Evolutionary conservation across 371 early-diverging fungal species (phyloP), one percentile per base, ranked within the genome.

Genomic region (Fennellomyces sp.): DNA sequence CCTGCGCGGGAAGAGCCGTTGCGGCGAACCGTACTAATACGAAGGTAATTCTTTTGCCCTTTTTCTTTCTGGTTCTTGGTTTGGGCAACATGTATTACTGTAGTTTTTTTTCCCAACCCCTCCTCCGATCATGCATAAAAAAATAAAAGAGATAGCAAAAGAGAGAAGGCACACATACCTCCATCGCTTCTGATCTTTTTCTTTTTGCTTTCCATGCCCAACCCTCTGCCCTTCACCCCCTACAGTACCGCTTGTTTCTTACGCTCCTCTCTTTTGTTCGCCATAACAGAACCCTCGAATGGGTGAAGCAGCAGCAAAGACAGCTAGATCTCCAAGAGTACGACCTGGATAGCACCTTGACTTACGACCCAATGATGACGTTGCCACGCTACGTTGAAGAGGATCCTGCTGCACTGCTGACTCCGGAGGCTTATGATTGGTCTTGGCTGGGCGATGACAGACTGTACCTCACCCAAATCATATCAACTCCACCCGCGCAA

Each of bases 381-480:
- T 45, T 45, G 23, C 45, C 45, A 21, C 45, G 45, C 4, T 45
- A 45, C 3, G 21, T 23, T 23, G 45, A 45, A 45, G 45, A 45
- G 2, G 45, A 45, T 23, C n/a, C 45, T 21, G 23, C 45, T 6
- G 23, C 45, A 17, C 45, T 45, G 21, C 23, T 45, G 45, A 45
- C 45, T 21, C 23, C 45, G 23, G 45, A 45, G 8, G 45, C 45
- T 1, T 45, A 45, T 45, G 45, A 45, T 45, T 45, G 45, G 45
- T 45, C 45, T 21, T 45, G 45, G 45, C 45, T 45, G 17, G 45
- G 45, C n/a, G 45, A 45, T 45, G 45, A 45, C 45, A 45, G 45
- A 45, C 45, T 45, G n/a, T 12, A 23, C 3, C 21, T 45, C 5
- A 45, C 45, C 3, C 45, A 45, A 45, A 45, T 45, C 21, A 45